These are phyloP conservation scores for Boletus subparvulus DNA, from an alignment of 768 basidiomycete species.

Conservation along the genomic window DNA sequence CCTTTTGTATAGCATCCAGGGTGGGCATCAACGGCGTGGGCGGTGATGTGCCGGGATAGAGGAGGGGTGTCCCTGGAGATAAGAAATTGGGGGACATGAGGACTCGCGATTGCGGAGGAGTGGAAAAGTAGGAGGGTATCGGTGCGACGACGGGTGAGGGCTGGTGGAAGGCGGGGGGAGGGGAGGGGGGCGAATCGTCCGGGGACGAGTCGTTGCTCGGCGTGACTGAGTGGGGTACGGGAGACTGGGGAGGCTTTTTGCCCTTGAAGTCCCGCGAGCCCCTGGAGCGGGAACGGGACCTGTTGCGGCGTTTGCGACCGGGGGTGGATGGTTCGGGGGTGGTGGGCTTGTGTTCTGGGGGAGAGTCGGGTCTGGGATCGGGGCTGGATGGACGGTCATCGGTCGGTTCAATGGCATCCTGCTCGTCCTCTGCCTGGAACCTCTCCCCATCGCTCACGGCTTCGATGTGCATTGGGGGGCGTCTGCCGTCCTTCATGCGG, in stretches of 20 bases:
- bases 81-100: slow-evolving; percentile 47
- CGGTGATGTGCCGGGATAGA: slow-evolving; percentile 66
- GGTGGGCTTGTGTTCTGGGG: slow-evolving; percentile 28
- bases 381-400: slow-evolving; percentile 16
- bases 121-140: slow-evolving; percentile 56
- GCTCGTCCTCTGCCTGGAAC: slow-evolving; percentile 40
- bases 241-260: slow-evolving; percentile 54
- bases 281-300: slow-evolving; percentile 61
- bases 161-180: slow-evolving; percentile 25
- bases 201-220: slow-evolving; percentile 71
- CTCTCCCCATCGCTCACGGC: slow-evolving; percentile 83
- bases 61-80: slow-evolving; percentile 53
- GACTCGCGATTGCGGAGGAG: slow-evolving; percentile 41
- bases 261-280: slow-evolving; percentile 73
- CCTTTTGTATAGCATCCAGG: slow-evolving; percentile 73
- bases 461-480: slow-evolving; percentile 84
- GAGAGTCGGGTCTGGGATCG: slow-evolving; percentile 27
- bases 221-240: slow-evolving; percentile 41
- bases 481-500: slow-evolving; percentile 85
- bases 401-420: slow-evolving; percentile 7
- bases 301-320: slow-evolving; percentile 61
- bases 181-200: slow-evolving; percentile 46
- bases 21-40: slow-evolving; percentile 66
- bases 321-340: slow-evolving; percentile 46
- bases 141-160: slow-evolving; percentile 42